These are phyloP conservation scores for Sequoia sempervirens DNA, from an alignment of 75 land plant genomes.

Conservation along the genomic window DNA sequence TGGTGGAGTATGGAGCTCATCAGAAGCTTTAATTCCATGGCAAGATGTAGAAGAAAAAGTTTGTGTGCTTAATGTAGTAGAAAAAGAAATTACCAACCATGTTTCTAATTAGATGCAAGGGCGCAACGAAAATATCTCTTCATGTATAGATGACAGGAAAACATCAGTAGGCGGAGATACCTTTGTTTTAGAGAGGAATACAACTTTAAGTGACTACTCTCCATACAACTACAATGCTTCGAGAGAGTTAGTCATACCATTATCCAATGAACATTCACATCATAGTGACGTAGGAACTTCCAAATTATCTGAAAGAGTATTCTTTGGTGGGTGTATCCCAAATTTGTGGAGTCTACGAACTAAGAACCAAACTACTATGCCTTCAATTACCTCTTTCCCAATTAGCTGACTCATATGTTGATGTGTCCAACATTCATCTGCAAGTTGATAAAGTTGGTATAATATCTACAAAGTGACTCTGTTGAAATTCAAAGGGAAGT, in stretches of 20 bases:
- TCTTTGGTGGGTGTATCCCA: constrained; percentile 5
- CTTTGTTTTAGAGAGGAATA: constrained; percentile 13
- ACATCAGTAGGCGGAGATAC: constrained; percentile 16
- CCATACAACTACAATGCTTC: constrained; percentile 45
- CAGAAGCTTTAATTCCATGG: constrained; percentile 64
- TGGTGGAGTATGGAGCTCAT: constrained; percentile 51
- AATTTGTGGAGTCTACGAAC: constrained; percentile 34
- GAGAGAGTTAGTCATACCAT: constrained; percentile 33
- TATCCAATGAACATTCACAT: constrained; percentile 8
- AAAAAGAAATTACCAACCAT: constrained; percentile 4
- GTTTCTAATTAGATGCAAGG: constrained; percentile 16
- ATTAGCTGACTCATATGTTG: constrained; percentile 32
- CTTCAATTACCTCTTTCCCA: constrained; percentile 51
- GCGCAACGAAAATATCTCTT: constrained; percentile 36
- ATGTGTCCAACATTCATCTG: constrained; percentile 48
- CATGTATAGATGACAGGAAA: constrained; percentile 31
- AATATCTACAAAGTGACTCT: constrained; percentile 54
- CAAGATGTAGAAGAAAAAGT: constrained; percentile 76
- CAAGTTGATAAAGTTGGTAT: constrained; percentile 54
- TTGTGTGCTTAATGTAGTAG: constrained; percentile 73
- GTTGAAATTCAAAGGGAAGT: constrained; percentile 56
- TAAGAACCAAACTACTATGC: constrained; percentile 28
- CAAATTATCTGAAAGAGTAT: constrained; percentile 12
- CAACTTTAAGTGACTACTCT: constrained; percentile 12
- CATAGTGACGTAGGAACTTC: constrained; percentile 27